phyloP scores from a whole-genome alignment of 1,139 yeast genomes.

The Blastobotrys arbuscula region DNA sequence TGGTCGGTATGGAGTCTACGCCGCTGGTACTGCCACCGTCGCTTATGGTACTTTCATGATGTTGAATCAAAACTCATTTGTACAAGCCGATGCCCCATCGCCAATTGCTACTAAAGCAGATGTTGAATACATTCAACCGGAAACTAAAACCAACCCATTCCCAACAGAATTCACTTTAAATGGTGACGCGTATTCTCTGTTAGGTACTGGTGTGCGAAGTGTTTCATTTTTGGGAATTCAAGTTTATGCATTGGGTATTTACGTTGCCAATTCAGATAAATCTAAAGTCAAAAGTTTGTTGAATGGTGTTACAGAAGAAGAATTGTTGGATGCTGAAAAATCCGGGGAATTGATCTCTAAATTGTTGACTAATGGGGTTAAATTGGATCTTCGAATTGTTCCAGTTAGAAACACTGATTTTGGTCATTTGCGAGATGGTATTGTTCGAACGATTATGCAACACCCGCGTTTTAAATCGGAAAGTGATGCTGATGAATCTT shows the following conservation, averaged over 20 bases:
- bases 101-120: constrained; percentile 4
- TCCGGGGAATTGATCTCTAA: constrained; percentile 51
- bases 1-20: neutral
- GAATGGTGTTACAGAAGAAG: constrained; percentile 29
- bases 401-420: constrained; percentile 90
- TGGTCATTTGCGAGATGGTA: constrained; percentile 82
- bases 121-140: constrained; percentile 28
- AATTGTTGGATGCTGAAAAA: constrained; percentile 48
- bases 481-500: constrained; percentile 25
- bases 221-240: constrained; percentile 80
- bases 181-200: constrained; percentile 40
- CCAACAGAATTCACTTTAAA: constrained; percentile 23
- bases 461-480: constrained; percentile 39
- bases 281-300: constrained; percentile 43
- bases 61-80: neutral
- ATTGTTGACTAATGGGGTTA: constrained; percentile 55
- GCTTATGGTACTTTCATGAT: constrained; percentile 1
- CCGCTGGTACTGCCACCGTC: constrained; percentile 2
- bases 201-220: constrained; percentile 77
- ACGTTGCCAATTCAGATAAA: constrained; percentile 57
- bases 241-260: constrained; percentile 82
- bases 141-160: constrained; percentile 33
- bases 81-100: constrained; percentile 2
- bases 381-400: constrained; percentile 65
- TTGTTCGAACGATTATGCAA: constrained; percentile 67